Percentiles rank a stretch among this genome's conserved stretches.
These are phyloP conservation scores for Triglochin maritima DNA, from an alignment of 106 monocot species.

Conservation along the genomic window DNA sequence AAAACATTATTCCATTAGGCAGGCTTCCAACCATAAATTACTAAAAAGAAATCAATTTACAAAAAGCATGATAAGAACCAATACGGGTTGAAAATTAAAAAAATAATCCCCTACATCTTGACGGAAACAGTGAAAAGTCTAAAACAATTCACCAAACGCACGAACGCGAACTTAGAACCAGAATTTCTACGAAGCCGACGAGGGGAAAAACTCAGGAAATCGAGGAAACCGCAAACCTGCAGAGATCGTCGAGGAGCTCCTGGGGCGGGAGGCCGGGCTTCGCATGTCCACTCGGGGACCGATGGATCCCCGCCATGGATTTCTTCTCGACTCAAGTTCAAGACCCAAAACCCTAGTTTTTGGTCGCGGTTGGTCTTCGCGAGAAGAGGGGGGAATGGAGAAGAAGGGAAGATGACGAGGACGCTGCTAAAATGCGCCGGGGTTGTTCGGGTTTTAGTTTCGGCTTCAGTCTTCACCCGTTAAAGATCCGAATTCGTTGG, in stretches of 20 bases:
- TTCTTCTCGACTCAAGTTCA: not conserved
- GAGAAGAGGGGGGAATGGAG: no score
- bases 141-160: not conserved
- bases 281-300: conserved; percentile 26
- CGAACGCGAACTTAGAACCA: not conserved
- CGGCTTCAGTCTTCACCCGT: no score
- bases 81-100: not conserved
- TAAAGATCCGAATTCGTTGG: no score
- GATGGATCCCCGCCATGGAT: conserved; percentile 27
- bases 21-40: no score
- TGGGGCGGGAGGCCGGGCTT: conserved; percentile 55
- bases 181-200: not conserved
- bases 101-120: not conserved
- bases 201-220: not conserved
- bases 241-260: conserved; percentile 88
- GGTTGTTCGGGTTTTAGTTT: no score
- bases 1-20: no score
- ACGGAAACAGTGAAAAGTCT: not conserved
- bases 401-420: no score
- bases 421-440: no score
- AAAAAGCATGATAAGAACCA: not conserved
- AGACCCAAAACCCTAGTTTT: not conserved
- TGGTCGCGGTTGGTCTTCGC: not conserved
- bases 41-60: no score
- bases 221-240: conserved; percentile 37